These are phyloP conservation scores for Vitis hybrid DNA, from an alignment of 177 flowering plant species.

Conservation along the genomic window DNA sequence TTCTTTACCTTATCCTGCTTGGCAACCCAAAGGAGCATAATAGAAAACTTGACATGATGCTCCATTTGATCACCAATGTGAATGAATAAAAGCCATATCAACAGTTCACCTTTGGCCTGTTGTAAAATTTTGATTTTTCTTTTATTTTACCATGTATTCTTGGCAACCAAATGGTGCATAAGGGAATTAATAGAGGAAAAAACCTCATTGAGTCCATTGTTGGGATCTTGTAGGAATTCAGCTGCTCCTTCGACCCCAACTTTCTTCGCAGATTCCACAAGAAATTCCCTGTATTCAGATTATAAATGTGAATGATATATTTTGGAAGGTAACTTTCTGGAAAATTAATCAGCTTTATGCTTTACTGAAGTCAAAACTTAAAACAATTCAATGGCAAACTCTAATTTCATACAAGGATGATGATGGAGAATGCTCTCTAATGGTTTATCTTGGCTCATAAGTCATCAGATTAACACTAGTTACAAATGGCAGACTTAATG, in stretches of 20 bases:
- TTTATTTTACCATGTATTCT: background rate
- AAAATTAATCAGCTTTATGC: background rate
- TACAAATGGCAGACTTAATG: too few relatives aligned
- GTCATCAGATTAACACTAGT: background rate
- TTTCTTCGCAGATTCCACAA: constrained; percentile 68
- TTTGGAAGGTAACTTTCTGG: background rate
- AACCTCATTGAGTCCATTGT: constrained; percentile 71
- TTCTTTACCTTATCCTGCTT: background rate
- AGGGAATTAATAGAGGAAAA: background rate
- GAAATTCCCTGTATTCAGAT: constrained; percentile 61
- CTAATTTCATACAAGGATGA: background rate
- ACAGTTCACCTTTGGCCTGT: background rate
- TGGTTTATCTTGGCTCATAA: too few relatives aligned
- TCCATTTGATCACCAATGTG: background rate
- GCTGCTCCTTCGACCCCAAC: constrained; percentile 84
- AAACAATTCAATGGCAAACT: background rate
- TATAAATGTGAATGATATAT: background rate
- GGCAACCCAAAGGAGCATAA: background rate
- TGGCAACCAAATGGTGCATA: background rate
- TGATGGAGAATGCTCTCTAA: too few relatives aligned
- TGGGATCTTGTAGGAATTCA: constrained; percentile 74
- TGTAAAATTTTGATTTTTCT: background rate
- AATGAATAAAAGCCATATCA: background rate
- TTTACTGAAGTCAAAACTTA: background rate
- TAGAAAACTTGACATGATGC: background rate